Evolutionary conservation across 345 rosid species (phyloP), one percentile per base, ranked within the genome.

Genomic region (Bruguiera sexangula): DNA sequence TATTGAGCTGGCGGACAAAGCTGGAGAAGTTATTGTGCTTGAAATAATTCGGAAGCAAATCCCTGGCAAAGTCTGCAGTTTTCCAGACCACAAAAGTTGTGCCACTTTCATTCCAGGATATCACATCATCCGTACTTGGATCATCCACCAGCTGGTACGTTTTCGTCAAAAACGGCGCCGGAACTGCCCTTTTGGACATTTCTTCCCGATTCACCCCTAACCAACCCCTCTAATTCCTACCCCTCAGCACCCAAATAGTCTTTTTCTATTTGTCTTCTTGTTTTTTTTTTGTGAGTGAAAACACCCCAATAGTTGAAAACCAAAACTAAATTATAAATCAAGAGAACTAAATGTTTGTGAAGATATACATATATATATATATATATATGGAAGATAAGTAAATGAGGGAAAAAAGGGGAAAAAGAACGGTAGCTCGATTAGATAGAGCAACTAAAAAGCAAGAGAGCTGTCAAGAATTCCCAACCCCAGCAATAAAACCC

Each of bases 401-500:
- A 24, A 56, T 24, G 16, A 20, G 24, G 29, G 29, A 9, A 22
- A 8, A 55, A 13, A 55, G 22, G 6, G 0, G 8, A 13, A 55
- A 55, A 8, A 26, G 9, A 55, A 22, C 1, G 16, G 59, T 39
- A 11, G 46, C 13, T 39, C 15, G 15, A 22, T 55, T 62, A 75
- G 69, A 61, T 26, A 48, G 75, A 82, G 80, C 77, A 91, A 83
- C 97, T 94, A 85, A 94, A 91, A 77, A 94, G 97, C 83, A 94
- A 77, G 69, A 94, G 97, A 76, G 98, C 98, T 16, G 98, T 94
- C 75, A 92, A 80, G 85, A 93, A 93, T 77, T 93, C 98, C 97
- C 98, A 93, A 63, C 80, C 93, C 98, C 98, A 93, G 73, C 97
- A 90, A 55, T 93, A 93, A 43, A 93, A 93, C 53, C 98, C 99